Base-by-base conservation (phyloP, 805 yeast species). In the Metschnikowia noctiluminum region DNA sequence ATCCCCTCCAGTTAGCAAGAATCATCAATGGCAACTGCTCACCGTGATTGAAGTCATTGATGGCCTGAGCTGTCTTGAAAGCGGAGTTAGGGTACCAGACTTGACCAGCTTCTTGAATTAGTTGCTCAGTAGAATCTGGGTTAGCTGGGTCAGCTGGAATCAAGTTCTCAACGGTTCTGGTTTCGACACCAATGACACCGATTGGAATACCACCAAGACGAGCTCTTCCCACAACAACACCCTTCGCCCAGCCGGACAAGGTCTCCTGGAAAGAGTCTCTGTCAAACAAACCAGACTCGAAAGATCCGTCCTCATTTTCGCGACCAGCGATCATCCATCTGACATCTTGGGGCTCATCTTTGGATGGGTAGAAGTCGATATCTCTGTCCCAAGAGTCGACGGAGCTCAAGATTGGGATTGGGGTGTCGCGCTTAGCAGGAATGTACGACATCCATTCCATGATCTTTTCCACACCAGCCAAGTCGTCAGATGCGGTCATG, bases 31-130 rank as follows among this genome's bases (percentile, higher is more conserved):
- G 99, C 64, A 94, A 79, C 71, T 91, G 92, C 72, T 94, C 99
- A 78, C 99, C 99, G 65, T 89, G 76, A 79, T 94, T 94, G 82
- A 94, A 94, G 68, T 94, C 99, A 57, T 85, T 86, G 62, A 94
- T 92, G 21, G 99, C 98, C 76, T 94, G 99, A 3, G 99, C 96
- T 40, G 99, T 94, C 83, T 94, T 94, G 81, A 87, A 94, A 15
- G 99, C 99, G 53, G 96, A 87, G 77, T 94, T 94, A 61, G 99
- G 99, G 76, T 91, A 89, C 99, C 99, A 94, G 58, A 94, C 99
- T 77, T 91, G 97, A 65, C 99, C 99, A 54, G 99, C 97, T 71
- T 94, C 99, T 69, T 87, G 95, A 51, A 89, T 72, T 63, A 86
- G 69, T 59, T 81, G 73, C 71, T 94, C 99, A 38, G 94, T 89